Conservation (phyloP, 1,284 basidiomycete species). For the Marasmius fiardii region DNA sequence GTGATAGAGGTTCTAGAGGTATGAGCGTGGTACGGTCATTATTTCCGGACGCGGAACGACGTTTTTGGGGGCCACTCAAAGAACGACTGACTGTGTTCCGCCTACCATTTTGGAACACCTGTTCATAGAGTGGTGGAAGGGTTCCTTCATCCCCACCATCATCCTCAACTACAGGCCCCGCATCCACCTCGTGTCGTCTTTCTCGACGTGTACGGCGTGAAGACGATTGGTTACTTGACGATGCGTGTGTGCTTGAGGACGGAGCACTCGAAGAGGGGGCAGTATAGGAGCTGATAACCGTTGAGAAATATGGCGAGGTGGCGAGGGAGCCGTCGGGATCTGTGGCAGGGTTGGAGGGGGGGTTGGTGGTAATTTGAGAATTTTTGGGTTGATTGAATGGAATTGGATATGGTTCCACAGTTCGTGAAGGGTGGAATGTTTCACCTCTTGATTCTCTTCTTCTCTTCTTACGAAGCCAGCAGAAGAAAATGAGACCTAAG, state of each 20-base stretch:
- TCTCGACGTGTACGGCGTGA: neutral
- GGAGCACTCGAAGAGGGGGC: too few species aligned
- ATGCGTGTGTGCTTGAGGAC: neutral
- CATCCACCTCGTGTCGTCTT: constrained; percentile 16
- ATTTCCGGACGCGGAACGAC: neutral
- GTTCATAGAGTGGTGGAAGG: constrained; percentile 23
- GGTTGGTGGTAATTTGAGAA: too few species aligned
- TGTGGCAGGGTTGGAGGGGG: too few species aligned
- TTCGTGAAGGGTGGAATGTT: neutral
- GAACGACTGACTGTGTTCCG: neutral
- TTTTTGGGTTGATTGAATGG: too few species aligned
- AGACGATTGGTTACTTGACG: neutral
- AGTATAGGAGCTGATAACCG: too few species aligned
- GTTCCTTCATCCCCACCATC: constrained; percentile 12
- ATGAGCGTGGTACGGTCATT: neutral
- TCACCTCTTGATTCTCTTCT: too few species aligned
- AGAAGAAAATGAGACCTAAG: neutral
- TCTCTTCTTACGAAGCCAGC: neutral
- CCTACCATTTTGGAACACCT: constrained; percentile 17
- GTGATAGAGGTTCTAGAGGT: too few species aligned
- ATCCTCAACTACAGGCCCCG: constrained; percentile 18
- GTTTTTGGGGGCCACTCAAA: too few species aligned
- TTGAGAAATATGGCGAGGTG: too few species aligned
- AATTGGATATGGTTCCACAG: neutral
- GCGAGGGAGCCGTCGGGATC: too few species aligned